phyloP scores from a whole-genome alignment of 2,329 filamentous ascomycete genomes.

The Rasamsonia emersonii region DNA sequence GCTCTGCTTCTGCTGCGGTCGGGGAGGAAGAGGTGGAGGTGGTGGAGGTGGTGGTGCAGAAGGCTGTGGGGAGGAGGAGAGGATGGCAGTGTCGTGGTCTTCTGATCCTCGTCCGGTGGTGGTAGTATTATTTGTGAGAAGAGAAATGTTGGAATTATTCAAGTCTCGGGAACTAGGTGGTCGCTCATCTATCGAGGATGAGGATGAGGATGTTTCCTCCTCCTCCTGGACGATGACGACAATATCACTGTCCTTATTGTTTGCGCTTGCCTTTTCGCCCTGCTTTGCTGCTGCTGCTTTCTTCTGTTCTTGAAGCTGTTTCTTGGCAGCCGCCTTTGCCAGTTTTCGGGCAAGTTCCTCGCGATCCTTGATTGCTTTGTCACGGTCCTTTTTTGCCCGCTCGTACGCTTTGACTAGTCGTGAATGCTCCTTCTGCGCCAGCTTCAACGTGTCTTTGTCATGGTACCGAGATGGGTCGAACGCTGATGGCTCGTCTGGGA shows the following conservation, averaged over 20 bases:
- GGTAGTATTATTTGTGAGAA: too few relatives aligned
- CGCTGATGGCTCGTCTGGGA: slow-evolving; percentile 47
- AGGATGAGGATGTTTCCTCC: slow-evolving; percentile 1
- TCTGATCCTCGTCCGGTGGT: too few relatives aligned
- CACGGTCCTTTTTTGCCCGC: slow-evolving; percentile 56
- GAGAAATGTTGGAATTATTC: too few relatives aligned
- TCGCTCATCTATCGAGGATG: not conserved
- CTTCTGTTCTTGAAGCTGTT: slow-evolving; percentile 23
- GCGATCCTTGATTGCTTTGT: slow-evolving; percentile 45
- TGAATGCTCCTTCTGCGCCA: slow-evolving; percentile 60
- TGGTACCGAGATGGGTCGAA: slow-evolving; percentile 52
- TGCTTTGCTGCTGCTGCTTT: slow-evolving; percentile 16
- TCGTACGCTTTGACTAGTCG: slow-evolving; percentile 57
- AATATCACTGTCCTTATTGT: slow-evolving; percentile 6
- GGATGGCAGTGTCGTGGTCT: too few relatives aligned
- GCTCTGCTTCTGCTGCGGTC: slow-evolving; percentile 7
- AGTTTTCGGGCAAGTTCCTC: slow-evolving; percentile 17
- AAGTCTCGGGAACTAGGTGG: too few relatives aligned
- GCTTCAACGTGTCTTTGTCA: slow-evolving; percentile 58
- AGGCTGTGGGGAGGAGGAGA: not conserved
- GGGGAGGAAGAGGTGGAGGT: too few relatives aligned
- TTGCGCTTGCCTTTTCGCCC: slow-evolving; percentile 14
- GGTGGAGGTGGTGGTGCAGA: too few relatives aligned
- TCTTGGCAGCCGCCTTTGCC: slow-evolving; percentile 16
- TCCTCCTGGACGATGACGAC: not conserved